A percentile compares a stretch with the other conserved stretches of the same genome.
These are phyloP conservation scores for Termitomyces sp. DNA, from an alignment of 768 basidiomycete species.

Conservation along the genomic window DNA sequence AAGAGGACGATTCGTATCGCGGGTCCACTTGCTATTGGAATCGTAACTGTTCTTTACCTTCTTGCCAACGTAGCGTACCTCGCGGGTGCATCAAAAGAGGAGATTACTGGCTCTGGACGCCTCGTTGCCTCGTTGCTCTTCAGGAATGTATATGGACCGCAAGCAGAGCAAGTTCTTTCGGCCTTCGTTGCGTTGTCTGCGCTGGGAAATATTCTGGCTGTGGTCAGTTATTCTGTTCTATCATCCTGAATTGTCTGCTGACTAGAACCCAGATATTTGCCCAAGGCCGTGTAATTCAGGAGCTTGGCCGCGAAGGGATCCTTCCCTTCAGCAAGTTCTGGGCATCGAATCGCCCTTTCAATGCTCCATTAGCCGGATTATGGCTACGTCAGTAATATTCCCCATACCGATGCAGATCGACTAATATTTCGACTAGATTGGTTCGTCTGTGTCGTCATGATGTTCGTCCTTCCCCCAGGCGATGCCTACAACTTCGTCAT, in stretches of 20 bases:
- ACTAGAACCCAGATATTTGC: conserved; percentile 14
- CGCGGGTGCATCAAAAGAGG: conserved; percentile 62
- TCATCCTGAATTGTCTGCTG: background rate
- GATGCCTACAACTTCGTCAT: conserved; percentile 62
- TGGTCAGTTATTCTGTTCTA: conserved; percentile 20
- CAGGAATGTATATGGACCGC: conserved; percentile 58
- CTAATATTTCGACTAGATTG: conserved; percentile 21
- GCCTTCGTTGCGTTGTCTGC: conserved; percentile 35
- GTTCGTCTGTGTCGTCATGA: conserved; percentile 27
- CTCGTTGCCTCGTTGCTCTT: conserved; percentile 70
- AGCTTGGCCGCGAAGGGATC: conserved; percentile 54
- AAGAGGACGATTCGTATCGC: conserved; percentile 62
- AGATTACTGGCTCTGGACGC: conserved; percentile 56
- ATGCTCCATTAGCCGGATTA: conserved; percentile 53
- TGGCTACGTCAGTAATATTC: conserved; percentile 41
- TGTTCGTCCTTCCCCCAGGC: conserved; percentile 46
- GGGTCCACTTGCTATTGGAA: conserved; percentile 56
- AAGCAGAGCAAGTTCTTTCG: conserved; percentile 40
- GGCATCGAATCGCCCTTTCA: conserved; percentile 55
- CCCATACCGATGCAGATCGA: background rate
- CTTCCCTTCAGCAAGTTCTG: conserved; percentile 56
- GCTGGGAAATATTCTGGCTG: conserved; percentile 52
- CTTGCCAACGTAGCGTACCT: conserved; percentile 67
- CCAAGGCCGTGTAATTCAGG: conserved; percentile 48
- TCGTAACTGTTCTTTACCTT: conserved; percentile 56